Percentiles rank a stretch among this genome's conserved stretches.
Conservation (phyloP, 1,284 basidiomycete species). For the Moesziomyces globuligerus region DNA sequence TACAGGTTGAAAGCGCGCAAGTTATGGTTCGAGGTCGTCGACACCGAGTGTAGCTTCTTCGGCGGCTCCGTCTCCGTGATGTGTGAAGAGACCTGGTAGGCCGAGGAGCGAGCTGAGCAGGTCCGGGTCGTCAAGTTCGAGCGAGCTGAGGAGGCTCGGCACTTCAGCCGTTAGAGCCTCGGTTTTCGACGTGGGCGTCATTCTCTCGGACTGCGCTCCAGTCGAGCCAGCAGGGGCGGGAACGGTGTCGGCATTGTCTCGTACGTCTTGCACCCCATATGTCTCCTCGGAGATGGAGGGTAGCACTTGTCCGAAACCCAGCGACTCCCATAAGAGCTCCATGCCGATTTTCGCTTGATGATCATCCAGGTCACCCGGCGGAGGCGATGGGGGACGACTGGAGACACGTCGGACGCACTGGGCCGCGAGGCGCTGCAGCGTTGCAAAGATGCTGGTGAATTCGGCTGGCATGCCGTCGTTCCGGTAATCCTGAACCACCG, state of each 20-base stretch:
- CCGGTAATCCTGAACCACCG: constrained; percentile 1
- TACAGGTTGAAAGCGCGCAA: too few species aligned
- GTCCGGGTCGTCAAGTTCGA: constrained; percentile 6
- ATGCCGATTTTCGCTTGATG: neutral
- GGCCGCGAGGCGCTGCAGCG: constrained; percentile 8
- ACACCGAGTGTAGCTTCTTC: neutral
- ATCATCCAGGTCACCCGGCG: neutral
- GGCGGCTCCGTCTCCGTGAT: neutral
- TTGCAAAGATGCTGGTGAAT: constrained; percentile 13
- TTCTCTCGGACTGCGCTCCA: too few species aligned
- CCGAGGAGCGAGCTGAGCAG: constrained; percentile 10
- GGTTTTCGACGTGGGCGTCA: neutral
- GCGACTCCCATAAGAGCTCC: constrained; percentile 8
- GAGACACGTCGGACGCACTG: constrained; percentile 3
- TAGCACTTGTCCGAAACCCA: constrained; percentile 7
- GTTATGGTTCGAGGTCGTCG: neutral
- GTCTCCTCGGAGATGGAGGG: neutral
- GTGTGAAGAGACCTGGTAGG: constrained; percentile 12
- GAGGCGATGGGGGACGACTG: constrained; percentile 5
- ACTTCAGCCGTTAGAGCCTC: neutral
- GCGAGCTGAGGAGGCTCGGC: constrained; percentile 4
- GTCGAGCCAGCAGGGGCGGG: neutral
- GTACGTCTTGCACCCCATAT: too few species aligned
- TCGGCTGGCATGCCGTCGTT: constrained; percentile 11
- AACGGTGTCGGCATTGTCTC: neutral